Evolutionary conservation across 805 yeast genomes (phyloP).

Genomic region (Metschnikowia vanudenii): DNA sequence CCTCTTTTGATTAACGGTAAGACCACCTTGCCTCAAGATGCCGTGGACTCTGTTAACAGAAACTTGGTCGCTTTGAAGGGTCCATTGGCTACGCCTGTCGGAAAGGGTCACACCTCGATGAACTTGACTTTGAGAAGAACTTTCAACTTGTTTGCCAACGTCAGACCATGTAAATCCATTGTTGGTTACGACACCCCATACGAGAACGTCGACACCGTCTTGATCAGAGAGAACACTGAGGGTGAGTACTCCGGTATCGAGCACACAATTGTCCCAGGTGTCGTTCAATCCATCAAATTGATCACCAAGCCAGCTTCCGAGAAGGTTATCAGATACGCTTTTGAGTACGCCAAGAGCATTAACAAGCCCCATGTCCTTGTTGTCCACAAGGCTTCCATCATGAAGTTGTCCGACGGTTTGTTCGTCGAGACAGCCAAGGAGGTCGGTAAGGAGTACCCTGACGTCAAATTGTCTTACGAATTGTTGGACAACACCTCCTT

Average conservation of each 20-base stretch:
- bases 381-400: constrained; percentile 97
- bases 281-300: constrained; percentile 95
- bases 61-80: constrained; percentile 96
- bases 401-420: constrained; percentile 97
- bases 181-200: constrained; percentile 92
- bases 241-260: constrained; percentile 99
- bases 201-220: constrained; percentile 85
- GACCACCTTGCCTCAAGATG: constrained; percentile 89
- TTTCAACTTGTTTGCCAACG: constrained; percentile 93
- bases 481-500: constrained; percentile 94
- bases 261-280: constrained; percentile 97
- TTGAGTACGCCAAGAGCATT: constrained; percentile 89
- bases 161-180: constrained; percentile 93
- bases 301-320: constrained; percentile 96
- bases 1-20: constrained; percentile 89
- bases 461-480: constrained; percentile 77
- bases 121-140: constrained; percentile 97
- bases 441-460: constrained; percentile 89
- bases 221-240: constrained; percentile 98
- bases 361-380: constrained; percentile 86
- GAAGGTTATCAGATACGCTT: constrained; percentile 94
- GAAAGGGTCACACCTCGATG: constrained; percentile 97
- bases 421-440: constrained; percentile 91
- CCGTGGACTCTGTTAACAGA: constrained; percentile 88
- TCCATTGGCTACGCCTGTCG: constrained; percentile 97